A percentile compares a stretch with the other conserved stretches of the same genome.
These are phyloP conservation scores for Tremellales sp. DNA, from an alignment of 1,284 basidiomycete species.

Conservation along the genomic window DNA sequence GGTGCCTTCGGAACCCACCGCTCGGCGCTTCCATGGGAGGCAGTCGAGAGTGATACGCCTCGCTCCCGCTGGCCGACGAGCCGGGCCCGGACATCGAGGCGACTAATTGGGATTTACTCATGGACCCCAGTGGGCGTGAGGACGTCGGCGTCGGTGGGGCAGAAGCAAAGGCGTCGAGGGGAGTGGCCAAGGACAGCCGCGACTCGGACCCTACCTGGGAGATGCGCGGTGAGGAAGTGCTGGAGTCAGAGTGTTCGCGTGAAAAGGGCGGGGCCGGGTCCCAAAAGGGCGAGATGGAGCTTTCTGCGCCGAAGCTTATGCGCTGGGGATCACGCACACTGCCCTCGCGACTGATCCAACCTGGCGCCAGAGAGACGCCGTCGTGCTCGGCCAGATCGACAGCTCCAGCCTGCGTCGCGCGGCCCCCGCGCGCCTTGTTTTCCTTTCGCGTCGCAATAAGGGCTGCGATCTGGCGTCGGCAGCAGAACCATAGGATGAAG, in stretches of 20 bases:
- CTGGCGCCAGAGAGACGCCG: neutral
- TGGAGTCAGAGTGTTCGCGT: slow-evolving; percentile 1
- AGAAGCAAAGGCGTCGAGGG: neutral
- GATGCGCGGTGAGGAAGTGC: slow-evolving; percentile 1
- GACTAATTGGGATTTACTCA: slow-evolving; percentile 32
- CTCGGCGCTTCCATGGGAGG: slow-evolving; percentile 24
- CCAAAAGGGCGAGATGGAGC: slow-evolving; percentile 37
- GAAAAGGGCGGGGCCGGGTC: slow-evolving; percentile 12
- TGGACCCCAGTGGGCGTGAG: neutral
- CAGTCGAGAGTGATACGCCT: slow-evolving; percentile 2
- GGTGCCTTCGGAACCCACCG: slow-evolving; percentile 35
- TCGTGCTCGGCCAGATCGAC: slow-evolving; percentile 27
- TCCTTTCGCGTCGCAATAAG: slow-evolving; percentile 29
- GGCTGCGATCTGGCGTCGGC: slow-evolving; percentile 29
- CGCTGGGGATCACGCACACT: neutral
- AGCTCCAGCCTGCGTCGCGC: slow-evolving; percentile 24
- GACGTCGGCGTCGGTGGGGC: slow-evolving; percentile 51
- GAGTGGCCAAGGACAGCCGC: neutral
- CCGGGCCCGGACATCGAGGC: slow-evolving; percentile 14
- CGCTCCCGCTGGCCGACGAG: neutral
- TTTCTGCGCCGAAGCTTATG: slow-evolving; percentile 6
- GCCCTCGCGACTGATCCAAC: neutral
- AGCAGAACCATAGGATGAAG: slow-evolving; percentile 40
- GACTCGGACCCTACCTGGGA: slow-evolving; percentile 1
- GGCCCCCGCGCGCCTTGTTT: slow-evolving; percentile 19